phyloP scores from a whole-genome alignment of 1,284 basidiomycete genomes.

The Sporisorium reilianum region DNA sequence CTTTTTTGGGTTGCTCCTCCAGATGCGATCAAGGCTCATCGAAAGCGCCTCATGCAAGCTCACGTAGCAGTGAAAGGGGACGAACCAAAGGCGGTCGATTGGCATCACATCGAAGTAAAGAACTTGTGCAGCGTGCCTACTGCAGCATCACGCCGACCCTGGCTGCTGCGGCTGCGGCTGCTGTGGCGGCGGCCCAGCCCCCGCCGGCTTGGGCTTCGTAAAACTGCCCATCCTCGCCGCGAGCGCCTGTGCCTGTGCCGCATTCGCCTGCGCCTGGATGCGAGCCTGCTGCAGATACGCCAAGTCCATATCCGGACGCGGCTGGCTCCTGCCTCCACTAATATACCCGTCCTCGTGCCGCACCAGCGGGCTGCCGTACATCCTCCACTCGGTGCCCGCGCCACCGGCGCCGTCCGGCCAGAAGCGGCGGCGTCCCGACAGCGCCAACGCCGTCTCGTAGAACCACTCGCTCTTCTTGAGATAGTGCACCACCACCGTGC shows the following conservation, averaged over 20 bases:
- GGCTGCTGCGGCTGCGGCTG: conserved; percentile 18
- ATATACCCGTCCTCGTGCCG: conserved; percentile 55
- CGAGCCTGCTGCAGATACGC: conserved; percentile 51
- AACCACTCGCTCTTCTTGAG: conserved; percentile 98
- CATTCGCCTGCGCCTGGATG: conserved; percentile 47
- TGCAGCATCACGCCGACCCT: conserved; percentile 3
- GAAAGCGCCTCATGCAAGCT: no score
- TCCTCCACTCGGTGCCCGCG: conserved; percentile 58
- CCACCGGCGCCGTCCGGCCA: conserved; percentile 67
- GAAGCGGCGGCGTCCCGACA: conserved; percentile 80
- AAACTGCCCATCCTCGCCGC: conserved; percentile 51
- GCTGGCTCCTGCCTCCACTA: conserved; percentile 52
- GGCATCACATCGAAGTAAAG: neutral
- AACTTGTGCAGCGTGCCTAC: neutral
- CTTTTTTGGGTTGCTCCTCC: neutral
- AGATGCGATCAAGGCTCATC: neutral
- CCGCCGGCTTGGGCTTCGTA: conserved; percentile 36
- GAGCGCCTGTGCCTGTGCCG: conserved; percentile 38
- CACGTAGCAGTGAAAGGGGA: no score
- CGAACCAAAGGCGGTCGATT: neutral
- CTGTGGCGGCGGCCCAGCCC: conserved; percentile 9
- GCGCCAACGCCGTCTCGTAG: conserved; percentile 87
- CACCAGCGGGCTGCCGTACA: conserved; percentile 62
- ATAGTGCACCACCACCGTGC: conserved; percentile 94
- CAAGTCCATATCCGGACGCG: conserved; percentile 53